phyloP scores from a whole-genome alignment of 495 filamentous ascomycete genomes.

The Cairneyella variabilis region DNA sequence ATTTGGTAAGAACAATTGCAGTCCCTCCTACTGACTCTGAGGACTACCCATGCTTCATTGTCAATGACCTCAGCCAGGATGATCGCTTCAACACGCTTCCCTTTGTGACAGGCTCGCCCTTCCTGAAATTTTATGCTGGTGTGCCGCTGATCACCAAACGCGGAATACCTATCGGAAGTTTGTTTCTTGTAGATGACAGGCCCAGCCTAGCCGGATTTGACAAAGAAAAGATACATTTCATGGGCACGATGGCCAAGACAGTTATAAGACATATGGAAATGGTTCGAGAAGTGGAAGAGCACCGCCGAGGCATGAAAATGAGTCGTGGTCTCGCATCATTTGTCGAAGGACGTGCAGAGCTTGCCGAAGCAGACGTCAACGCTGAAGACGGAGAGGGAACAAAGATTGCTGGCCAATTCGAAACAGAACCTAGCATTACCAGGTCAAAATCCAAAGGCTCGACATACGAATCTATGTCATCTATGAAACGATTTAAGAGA shows the following conservation, averaged over 20 bases:
- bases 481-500: too few relatives aligned
- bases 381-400: conserved; percentile 17
- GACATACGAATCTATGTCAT: not conserved
- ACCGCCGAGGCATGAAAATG: conserved; percentile 53
- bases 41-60: conserved; percentile 21
- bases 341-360: conserved; percentile 45
- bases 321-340: conserved; percentile 60
- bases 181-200: conserved; percentile 61
- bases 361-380: conserved; percentile 21
- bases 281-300: conserved; percentile 51
- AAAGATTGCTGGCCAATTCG: conserved; percentile 24
- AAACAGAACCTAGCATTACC: conserved; percentile 8
- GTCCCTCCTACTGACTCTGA: conserved; percentile 1
- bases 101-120: conserved; percentile 39
- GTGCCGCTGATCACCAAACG: conserved; percentile 63
- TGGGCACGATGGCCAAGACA: conserved; percentile 47
- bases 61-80: conserved; percentile 44
- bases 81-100: conserved; percentile 41
- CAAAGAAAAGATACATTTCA: conserved; percentile 35
- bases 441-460: conserved; percentile 11
- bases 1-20: conserved; percentile 16
- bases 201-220: conserved; percentile 38
- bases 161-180: conserved; percentile 66
- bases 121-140: conserved; percentile 57
- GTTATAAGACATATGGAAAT: conserved; percentile 63